A percentile compares a stretch with the other conserved stretches of the same genome.
These are phyloP conservation scores for Eucalyptus sideroxylon DNA, from an alignment of 345 rosid genomes.

Conservation along the genomic window DNA sequence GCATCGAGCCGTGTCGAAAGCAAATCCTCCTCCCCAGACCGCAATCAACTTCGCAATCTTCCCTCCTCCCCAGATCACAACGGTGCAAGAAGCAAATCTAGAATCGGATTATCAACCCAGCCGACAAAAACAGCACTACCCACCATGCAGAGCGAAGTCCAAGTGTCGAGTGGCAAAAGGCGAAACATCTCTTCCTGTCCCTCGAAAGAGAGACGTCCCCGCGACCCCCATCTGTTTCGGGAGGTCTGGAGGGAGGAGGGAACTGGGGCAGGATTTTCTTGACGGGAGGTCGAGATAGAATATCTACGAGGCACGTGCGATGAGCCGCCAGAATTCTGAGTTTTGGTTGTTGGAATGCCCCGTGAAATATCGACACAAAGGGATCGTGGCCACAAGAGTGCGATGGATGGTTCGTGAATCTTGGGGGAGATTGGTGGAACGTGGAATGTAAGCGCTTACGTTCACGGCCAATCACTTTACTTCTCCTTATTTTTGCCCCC, in stretches of 20 bases:
- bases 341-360: neutral
- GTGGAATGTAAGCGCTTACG: neutral
- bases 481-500: neutral
- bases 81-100: neutral
- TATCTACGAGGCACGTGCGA: neutral
- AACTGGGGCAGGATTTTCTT: neutral
- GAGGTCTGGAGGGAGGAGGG: neutral
- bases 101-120: neutral
- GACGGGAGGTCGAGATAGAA: too few species aligned
- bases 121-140: neutral
- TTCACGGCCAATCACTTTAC: neutral
- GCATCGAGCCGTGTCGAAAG: neutral
- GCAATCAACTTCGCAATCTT: neutral
- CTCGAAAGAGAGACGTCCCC: neutral
- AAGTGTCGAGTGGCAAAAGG: neutral
- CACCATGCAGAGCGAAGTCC: neutral
- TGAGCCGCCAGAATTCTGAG: neutral
- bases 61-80: neutral
- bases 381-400: neutral
- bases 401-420: neutral
- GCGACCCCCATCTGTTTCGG: neutral
- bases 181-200: neutral
- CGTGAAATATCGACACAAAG: neutral
- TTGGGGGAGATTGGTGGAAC: neutral
- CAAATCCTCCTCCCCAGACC: neutral